Evolutionary conservation across 306 rosid species (phyloP).

Genomic region (Acmispon strigosus): DNA sequence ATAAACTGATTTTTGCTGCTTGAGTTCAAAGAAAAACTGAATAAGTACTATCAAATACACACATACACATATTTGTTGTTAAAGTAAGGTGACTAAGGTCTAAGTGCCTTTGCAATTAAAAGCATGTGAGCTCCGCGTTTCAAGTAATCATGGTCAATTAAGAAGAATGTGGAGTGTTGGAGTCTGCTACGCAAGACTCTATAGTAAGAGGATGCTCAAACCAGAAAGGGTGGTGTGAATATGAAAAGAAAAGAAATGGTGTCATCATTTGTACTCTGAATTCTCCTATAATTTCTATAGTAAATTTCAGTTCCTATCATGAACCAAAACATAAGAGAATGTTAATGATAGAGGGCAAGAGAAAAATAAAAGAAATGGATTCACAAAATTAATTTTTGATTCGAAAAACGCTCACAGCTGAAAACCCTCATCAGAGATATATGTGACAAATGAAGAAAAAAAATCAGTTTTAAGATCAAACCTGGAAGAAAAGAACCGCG

Average conservation of each 20-base stretch:
- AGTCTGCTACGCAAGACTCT: background rate
- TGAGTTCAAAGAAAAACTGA: no score
- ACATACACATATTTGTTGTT: no score
- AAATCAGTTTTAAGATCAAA: conserved; percentile 12
- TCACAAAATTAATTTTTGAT: background rate
- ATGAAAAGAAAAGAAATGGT: background rate
- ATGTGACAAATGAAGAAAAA: background rate
- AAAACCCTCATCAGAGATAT: background rate
- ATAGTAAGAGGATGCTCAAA: no score
- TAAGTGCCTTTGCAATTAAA: background rate
- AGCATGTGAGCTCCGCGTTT: background rate
- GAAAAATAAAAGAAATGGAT: background rate
- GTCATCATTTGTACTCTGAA: background rate
- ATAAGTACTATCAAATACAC: no score
- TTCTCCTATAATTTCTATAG: background rate
- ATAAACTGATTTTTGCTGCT: no score
- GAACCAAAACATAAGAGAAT: background rate
- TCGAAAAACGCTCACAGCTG: background rate
- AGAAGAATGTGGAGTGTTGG: background rate
- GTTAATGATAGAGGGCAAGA: background rate
- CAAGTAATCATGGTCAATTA: background rate
- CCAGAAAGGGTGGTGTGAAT: no score
- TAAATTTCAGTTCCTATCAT: background rate
- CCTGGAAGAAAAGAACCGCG: conserved; percentile 81
- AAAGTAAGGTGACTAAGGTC: background rate